These are phyloP conservation scores for Lactifluus piperatus DNA, from an alignment of 768 basidiomycete species.

Conservation along the genomic window DNA sequence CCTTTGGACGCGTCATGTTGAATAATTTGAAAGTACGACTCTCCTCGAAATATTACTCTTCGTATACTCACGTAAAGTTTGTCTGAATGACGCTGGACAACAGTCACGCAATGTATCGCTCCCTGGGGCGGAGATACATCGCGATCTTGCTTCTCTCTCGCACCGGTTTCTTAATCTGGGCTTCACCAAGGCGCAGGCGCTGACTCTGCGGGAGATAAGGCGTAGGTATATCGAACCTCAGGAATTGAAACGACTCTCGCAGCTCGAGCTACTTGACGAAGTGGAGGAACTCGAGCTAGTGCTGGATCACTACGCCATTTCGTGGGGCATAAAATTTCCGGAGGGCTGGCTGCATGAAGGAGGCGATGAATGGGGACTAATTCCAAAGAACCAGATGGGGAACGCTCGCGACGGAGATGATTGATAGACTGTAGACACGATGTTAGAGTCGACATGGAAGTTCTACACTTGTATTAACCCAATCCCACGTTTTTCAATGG, in stretches of 20 bases:
- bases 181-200: constrained; percentile 45
- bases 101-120: constrained; percentile 42
- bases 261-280: constrained; percentile 85
- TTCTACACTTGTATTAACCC: neutral
- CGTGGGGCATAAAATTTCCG: constrained; percentile 48
- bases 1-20: constrained; percentile 90
- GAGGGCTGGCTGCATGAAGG: neutral
- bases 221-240: constrained; percentile 34
- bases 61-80: neutral
- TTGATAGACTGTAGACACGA: neutral
- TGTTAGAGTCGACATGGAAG: neutral
- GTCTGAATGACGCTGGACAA: neutral
- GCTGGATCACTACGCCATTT: constrained; percentile 80
- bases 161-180: constrained; percentile 50
- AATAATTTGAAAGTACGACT: constrained; percentile 66
- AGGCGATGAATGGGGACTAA: constrained; percentile 2
- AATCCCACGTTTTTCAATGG: neutral
- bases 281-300: constrained; percentile 91
- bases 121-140: constrained; percentile 62
- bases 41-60: too few species aligned
- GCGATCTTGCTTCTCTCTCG: constrained; percentile 45
- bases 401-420: neutral
- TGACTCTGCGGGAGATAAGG: constrained; percentile 66
- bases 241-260: constrained; percentile 61
- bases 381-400: neutral